These are phyloP conservation scores for Berberis thunbergii DNA, from an alignment of 164 flowering plant species.

Conservation along the genomic window DNA sequence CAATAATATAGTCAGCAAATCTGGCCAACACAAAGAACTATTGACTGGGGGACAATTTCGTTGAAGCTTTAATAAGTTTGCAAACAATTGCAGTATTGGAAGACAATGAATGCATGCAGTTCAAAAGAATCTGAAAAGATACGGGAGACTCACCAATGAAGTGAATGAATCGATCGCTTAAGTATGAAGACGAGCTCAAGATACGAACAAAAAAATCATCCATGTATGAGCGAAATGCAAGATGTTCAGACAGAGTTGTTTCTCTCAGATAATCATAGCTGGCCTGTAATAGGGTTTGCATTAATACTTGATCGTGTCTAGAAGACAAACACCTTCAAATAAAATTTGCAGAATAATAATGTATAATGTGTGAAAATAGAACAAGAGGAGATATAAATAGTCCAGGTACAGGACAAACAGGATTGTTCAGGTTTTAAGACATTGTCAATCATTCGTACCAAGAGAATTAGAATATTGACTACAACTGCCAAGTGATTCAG, in stretches of 20 bases:
- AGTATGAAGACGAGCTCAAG: slow-evolving; percentile 38
- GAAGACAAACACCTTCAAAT: too few species aligned
- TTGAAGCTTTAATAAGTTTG: neutral
- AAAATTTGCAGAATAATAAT: too few species aligned
- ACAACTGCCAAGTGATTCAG: too few species aligned
- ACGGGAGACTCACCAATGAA: slow-evolving; percentile 49
- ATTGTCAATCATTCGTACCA: too few species aligned
- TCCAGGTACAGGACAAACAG: too few species aligned
- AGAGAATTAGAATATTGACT: too few species aligned
- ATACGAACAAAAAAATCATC: slow-evolving; percentile 46
- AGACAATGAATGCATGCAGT: neutral
- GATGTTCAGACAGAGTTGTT: slow-evolving; percentile 15
- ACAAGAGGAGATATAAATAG: too few species aligned
- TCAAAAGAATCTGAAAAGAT: too few species aligned
- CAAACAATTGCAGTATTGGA: neutral
- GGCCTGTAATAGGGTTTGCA: slow-evolving; percentile 23
- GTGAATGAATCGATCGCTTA: slow-evolving; percentile 35
- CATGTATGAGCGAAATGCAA: slow-evolving; percentile 23
- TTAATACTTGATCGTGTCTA: neutral
- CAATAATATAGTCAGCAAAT: slow-evolving; percentile 8
- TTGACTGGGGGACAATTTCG: neutral
- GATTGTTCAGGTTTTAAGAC: too few species aligned
- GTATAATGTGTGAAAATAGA: too few species aligned
- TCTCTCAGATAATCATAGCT: slow-evolving; percentile 17
- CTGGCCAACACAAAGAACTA: neutral